Conservation (phyloP, 768 basidiomycete species). For the Lactarius tabidus region DNA sequence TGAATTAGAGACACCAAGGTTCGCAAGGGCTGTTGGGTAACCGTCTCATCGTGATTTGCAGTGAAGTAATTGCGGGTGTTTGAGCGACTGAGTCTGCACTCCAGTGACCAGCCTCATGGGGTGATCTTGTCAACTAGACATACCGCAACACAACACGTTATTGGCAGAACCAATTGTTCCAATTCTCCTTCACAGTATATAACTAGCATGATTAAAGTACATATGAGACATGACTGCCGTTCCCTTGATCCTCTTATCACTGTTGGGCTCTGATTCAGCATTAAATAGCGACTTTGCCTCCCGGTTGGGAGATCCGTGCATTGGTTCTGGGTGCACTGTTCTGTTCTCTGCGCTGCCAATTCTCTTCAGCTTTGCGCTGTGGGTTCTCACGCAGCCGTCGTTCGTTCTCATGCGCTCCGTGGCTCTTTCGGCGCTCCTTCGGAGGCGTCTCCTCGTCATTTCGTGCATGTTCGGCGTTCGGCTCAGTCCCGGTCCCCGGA, state of each 20-base stretch:
- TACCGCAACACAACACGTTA: neutral
- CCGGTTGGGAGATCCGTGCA: slow-evolving; percentile 57
- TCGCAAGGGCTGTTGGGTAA: too few relatives aligned
- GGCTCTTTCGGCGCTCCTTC: slow-evolving; percentile 20
- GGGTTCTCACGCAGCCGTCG: slow-evolving; percentile 24
- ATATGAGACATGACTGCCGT: neutral
- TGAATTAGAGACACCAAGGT: neutral
- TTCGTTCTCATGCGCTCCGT: slow-evolving; percentile 22
- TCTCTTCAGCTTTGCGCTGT: slow-evolving; percentile 22
- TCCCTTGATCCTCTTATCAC: neutral
- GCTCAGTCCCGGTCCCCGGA: slow-evolving; percentile 14
- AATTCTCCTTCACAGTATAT: neutral
- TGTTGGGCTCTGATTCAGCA: neutral
- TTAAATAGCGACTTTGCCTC: slow-evolving; percentile 41
- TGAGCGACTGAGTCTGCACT: neutral
- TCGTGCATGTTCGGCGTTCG: slow-evolving; percentile 8
- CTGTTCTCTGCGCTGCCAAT: slow-evolving; percentile 22
- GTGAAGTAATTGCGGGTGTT: neutral
- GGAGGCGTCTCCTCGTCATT: slow-evolving; percentile 22
- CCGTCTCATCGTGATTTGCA: neutral
- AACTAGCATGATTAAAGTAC: neutral
- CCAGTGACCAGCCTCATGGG: neutral
- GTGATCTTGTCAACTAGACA: neutral
- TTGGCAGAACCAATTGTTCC: neutral
- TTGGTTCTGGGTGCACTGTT: slow-evolving; percentile 29